Conservation (phyloP, 164 flowering plant genomes). For the Vitis riparia region DNA sequence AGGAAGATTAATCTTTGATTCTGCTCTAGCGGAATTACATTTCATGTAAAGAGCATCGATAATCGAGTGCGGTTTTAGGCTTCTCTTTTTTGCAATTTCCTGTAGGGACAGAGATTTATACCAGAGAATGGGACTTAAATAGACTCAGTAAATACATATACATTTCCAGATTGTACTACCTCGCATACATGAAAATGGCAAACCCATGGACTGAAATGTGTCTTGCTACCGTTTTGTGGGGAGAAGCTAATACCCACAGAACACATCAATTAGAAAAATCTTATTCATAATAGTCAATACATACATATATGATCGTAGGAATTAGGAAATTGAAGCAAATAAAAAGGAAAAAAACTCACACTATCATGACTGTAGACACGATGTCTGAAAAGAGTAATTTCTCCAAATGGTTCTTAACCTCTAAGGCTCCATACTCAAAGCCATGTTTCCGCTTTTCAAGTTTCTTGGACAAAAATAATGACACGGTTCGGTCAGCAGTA, state of each 20-base stretch:
- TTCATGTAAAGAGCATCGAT: constrained; percentile 44
- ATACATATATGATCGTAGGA: too few relatives aligned
- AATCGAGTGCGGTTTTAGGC: constrained; percentile 46
- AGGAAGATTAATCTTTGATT: constrained; percentile 39
- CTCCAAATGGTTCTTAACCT: constrained; percentile 75
- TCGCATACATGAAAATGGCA: constrained; percentile 76
- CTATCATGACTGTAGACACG: constrained; percentile 54
- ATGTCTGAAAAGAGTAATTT: constrained; percentile 59
- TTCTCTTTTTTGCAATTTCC: constrained; percentile 52
- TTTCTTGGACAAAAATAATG: constrained; percentile 67
- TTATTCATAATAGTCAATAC: too few relatives aligned
- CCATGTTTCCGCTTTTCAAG: constrained; percentile 62
- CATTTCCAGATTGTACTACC: constrained; percentile 39
- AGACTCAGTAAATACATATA: not conserved
- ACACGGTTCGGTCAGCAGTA: constrained; percentile 40
- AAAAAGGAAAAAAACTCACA: constrained; percentile 38
- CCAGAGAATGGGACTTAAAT: not conserved
- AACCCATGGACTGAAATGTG: constrained; percentile 63
- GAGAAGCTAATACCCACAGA: too few relatives aligned
- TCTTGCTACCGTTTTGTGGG: not conserved
- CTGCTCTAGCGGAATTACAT: constrained; percentile 21
- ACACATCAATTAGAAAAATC: too few relatives aligned
- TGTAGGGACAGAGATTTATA: constrained; percentile 26
- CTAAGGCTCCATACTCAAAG: constrained; percentile 76
- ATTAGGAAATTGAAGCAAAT: too few relatives aligned